A percentile compares a stretch with the other conserved stretches of the same genome.
phyloP scores from a whole-genome alignment of 495 filamentous ascomycete species.

The Penicillium canescens region DNA sequence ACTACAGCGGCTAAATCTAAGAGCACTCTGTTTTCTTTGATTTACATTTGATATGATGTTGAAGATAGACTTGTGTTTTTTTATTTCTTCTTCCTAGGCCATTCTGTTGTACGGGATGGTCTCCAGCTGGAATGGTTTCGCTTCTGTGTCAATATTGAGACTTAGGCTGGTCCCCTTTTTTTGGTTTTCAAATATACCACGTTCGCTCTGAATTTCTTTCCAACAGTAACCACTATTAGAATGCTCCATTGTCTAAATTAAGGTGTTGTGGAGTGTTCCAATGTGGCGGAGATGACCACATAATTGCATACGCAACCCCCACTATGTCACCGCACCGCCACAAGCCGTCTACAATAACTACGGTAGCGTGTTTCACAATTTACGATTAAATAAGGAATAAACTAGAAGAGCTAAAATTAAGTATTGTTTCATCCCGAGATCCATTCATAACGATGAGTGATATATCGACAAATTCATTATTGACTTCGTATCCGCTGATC shows the following conservation, averaged over 20 bases:
- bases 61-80: constrained; percentile 10
- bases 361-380: not conserved
- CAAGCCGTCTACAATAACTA: not conserved
- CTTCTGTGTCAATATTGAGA: constrained; percentile 23
- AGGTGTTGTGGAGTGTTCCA: not conserved
- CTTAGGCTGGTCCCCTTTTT: constrained; percentile 24
- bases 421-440: constrained; percentile 7
- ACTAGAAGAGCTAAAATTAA: not conserved
- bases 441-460: constrained; percentile 2
- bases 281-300: constrained; percentile 18
- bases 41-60: constrained; percentile 1
- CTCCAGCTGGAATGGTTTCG: constrained; percentile 19
- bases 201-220: constrained; percentile 9
- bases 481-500: constrained; percentile 5
- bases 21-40: constrained; percentile 4
- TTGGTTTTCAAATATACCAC: constrained; percentile 12
- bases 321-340: not conserved
- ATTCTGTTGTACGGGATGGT: constrained; percentile 12
- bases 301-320: constrained; percentile 16
- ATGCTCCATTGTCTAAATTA: not conserved
- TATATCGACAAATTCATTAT: constrained; percentile 11
- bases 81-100: not conserved
- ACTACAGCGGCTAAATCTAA: constrained; percentile 29
- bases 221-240: not conserved
- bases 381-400: not conserved